phyloP scores from a whole-genome alignment of 805 yeast species.

The Ogataea trehalophila region DNA sequence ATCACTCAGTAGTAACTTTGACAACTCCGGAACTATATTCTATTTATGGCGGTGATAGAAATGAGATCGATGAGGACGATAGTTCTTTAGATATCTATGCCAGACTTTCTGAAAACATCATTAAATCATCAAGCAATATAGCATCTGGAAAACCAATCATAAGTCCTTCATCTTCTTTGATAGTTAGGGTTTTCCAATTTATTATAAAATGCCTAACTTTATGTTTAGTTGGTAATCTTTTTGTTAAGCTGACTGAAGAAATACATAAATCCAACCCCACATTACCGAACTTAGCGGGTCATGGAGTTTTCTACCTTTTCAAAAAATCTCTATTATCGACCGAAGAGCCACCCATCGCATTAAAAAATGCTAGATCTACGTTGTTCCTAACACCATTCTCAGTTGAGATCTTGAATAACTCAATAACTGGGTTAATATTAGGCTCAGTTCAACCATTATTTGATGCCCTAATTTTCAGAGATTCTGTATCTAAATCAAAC shows the following conservation, averaged over 20 bases:
- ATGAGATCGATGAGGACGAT: slow-evolving; percentile 15
- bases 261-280: slow-evolving; percentile 35
- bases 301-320: slow-evolving; percentile 33
- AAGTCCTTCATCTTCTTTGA: background rate
- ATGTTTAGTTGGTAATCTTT: slow-evolving; percentile 45
- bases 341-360: background rate
- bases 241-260: slow-evolving; percentile 48
- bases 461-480: slow-evolving; percentile 20
- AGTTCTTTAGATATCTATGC: slow-evolving; percentile 16
- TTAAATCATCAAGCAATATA: slow-evolving; percentile 4
- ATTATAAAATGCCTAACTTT: slow-evolving; percentile 16
- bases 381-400: slow-evolving; percentile 16
- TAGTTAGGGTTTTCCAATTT: slow-evolving; percentile 1
- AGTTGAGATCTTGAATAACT: slow-evolving; percentile 23
- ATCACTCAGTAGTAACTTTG: slow-evolving; percentile 18
- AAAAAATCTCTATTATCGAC: slow-evolving; percentile 11
- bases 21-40: slow-evolving; percentile 26
- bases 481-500: background rate
- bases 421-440: slow-evolving; percentile 53
- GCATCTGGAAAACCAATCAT: background rate
- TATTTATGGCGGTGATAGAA: slow-evolving; percentile 22
- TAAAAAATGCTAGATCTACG: slow-evolving; percentile 15
- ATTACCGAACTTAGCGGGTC: slow-evolving; percentile 24
- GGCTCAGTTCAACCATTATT: slow-evolving; percentile 48
- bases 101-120: slow-evolving; percentile 9